phyloP scores from a whole-genome alignment of 768 basidiomycete genomes.

The Tulasnella sp. region DNA sequence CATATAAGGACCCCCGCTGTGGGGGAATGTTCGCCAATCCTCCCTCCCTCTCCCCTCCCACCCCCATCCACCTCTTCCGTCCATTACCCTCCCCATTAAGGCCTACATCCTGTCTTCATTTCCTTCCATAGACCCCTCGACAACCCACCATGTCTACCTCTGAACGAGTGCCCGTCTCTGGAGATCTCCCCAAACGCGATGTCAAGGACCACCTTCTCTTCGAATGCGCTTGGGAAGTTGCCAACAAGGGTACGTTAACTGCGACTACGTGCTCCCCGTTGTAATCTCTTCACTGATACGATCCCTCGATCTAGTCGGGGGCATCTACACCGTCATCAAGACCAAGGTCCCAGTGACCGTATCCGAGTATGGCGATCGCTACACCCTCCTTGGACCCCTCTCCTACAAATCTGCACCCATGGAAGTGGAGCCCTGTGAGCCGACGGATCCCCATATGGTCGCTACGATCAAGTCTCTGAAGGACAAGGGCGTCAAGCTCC shows the following conservation, averaged over 20 bases:
- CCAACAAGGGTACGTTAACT: slow-evolving; percentile 53
- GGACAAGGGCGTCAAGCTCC: slow-evolving; percentile 77
- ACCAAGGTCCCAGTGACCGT: slow-evolving; percentile 98
- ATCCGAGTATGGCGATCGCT: slow-evolving; percentile 88
- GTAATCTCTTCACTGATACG: not conserved
- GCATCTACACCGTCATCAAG: slow-evolving; percentile 99
- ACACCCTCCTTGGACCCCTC: slow-evolving; percentile 94
- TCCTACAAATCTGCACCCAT: slow-evolving; percentile 97
- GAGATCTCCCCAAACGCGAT: slow-evolving; percentile 40
- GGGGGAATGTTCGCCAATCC: slow-evolving; percentile 1
- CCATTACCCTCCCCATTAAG: not conserved
- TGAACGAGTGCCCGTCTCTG: too few relatives aligned
- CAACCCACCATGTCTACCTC: not conserved
- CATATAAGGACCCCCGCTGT: slow-evolving; percentile 5
- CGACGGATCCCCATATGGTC: slow-evolving; percentile 66
- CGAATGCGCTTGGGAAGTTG: slow-evolving; percentile 97
- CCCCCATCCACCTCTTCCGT: not conserved
- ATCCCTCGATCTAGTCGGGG: slow-evolving; percentile 49
- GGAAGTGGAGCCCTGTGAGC: slow-evolving; percentile 94
- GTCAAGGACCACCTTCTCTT: slow-evolving; percentile 73
- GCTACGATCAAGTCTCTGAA: slow-evolving; percentile 71
- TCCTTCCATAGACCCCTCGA: not conserved
- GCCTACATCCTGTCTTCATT: not conserved
- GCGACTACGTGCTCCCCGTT: not conserved
- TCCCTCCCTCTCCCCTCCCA: not conserved